phyloP scores from a whole-genome alignment of 805 yeast genomes.

The Yamadazyma kitorensis region DNA sequence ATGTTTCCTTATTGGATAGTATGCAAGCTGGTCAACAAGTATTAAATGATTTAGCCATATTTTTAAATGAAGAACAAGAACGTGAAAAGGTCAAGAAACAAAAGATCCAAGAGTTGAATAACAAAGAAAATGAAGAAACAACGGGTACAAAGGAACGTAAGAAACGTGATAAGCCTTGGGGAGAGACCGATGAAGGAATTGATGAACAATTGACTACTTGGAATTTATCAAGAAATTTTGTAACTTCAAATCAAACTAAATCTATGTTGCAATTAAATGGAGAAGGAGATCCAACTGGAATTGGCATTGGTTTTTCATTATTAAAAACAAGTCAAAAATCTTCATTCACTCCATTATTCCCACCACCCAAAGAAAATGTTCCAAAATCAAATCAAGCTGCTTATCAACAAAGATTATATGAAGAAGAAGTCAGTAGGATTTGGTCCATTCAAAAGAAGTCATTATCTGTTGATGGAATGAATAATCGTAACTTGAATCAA shows the following conservation, averaged over 20 bases:
- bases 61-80: conserved; percentile 27
- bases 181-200: conserved; percentile 50
- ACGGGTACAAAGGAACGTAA: conserved; percentile 34
- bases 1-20: conserved; percentile 77
- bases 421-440: conserved; percentile 80
- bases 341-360: conserved; percentile 57
- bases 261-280: conserved; percentile 95
- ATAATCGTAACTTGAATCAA: conserved; percentile 34
- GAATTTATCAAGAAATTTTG: conserved; percentile 89
- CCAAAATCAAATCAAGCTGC: conserved; percentile 42
- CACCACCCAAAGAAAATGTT: conserved; percentile 33
- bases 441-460: conserved; percentile 83
- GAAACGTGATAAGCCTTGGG: conserved; percentile 29
- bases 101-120: conserved; percentile 22
- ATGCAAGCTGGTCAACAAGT: conserved; percentile 93
- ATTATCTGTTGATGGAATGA: conserved; percentile 36
- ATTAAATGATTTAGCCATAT: conserved; percentile 73
- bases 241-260: conserved; percentile 92
- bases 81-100: conserved; percentile 22
- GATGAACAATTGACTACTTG: conserved; percentile 91
- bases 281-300: conserved; percentile 91
- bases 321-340: conserved; percentile 93
- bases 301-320: conserved; percentile 85
- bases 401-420: conserved; percentile 84
- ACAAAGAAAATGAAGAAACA: conserved; percentile 38